Evolutionary conservation across 768 basidiomycete species (phyloP), one percentile per base, ranked within the genome.

Genomic region (Lentinus tigrinus): DNA sequence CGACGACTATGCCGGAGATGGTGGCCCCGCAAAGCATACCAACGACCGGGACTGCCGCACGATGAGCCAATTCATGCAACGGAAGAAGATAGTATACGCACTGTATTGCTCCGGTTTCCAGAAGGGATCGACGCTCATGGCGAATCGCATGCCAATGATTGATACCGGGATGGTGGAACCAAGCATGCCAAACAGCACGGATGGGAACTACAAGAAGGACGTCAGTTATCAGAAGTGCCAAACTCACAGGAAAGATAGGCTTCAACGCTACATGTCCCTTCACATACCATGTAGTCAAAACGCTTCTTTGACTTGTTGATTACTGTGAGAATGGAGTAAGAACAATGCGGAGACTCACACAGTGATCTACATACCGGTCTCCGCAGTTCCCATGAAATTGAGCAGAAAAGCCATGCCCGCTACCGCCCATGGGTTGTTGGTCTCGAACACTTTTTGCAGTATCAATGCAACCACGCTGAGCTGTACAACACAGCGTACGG

Each of bases 21-120:
- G 90, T 85, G 54, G 82, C 84, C 2, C 92, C 92, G 39, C 91
- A 88, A 2, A 94, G 76, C 93, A 94, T 95, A 7, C 93, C 91
- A 8, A 92, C 79, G 52, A 93, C 83, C 5, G 89, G 91, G 52
- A 93, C 91, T 92, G 59, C 3, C 14, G 37, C 14, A 19, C 26
- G n/a, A 36, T 39, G 36, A 43, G 23, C 8, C 17, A 17, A 36
- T 17, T 38, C 36, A 24, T 40, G 13, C 23, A 16, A 26, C 24
- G 9, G 16, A 16, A 11, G 39, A 31, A 14, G 16, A 52, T 19
- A 28, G 13, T n/a, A 24, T 23, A 61, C 85, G 40, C 59, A 90
- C 91, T 87, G 64, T 86, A 94, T 67, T 92, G 88, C 37, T 85
- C 84, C 0, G 93, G 91, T 24, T 76, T 81, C 93, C 94, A 95